Conservation (phyloP, 176 grass and related monocot genomes). For the Elymus sibiricus region DNA sequence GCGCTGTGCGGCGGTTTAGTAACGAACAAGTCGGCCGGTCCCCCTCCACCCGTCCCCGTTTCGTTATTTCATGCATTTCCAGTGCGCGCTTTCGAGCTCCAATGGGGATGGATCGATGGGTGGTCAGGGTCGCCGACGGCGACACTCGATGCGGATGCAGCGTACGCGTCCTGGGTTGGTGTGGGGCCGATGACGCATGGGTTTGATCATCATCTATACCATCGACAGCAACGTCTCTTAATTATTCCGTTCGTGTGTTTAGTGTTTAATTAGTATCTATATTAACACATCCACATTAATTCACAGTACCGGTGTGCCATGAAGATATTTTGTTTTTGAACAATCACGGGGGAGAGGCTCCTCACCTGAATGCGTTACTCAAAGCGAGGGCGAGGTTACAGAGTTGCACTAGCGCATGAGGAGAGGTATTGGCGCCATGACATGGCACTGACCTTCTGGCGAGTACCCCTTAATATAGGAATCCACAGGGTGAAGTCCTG, state of each 20-base stretch:
- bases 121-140: conserved; percentile 20
- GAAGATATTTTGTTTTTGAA: too few relatives aligned
- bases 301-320: too few relatives aligned
- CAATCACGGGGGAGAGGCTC: too few relatives aligned
- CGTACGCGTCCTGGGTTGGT: conserved; percentile 18
- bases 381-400: too few relatives aligned
- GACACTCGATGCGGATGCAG: conserved; percentile 29
- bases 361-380: too few relatives aligned
- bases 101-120: conserved; percentile 20
- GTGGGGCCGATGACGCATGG: conserved; percentile 35
- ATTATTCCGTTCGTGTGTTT: not conserved
- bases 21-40: conserved; percentile 43
- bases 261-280: not conserved
- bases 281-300: too few relatives aligned
- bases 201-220: conserved; percentile 12
- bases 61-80: conserved; percentile 46
- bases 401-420: too few relatives aligned
- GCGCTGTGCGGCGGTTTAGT: conserved; percentile 25
- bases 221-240: not conserved
- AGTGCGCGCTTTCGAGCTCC: conserved; percentile 29
- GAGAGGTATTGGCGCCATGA: too few relatives aligned
- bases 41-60: conserved; percentile 26
- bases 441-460: too few relatives aligned
- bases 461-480: too few relatives aligned
- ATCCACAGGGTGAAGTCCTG: too few relatives aligned